Evolutionary conservation across 257 asterid genomes (phyloP).

Genomic region (Nicotiana undulata): DNA sequence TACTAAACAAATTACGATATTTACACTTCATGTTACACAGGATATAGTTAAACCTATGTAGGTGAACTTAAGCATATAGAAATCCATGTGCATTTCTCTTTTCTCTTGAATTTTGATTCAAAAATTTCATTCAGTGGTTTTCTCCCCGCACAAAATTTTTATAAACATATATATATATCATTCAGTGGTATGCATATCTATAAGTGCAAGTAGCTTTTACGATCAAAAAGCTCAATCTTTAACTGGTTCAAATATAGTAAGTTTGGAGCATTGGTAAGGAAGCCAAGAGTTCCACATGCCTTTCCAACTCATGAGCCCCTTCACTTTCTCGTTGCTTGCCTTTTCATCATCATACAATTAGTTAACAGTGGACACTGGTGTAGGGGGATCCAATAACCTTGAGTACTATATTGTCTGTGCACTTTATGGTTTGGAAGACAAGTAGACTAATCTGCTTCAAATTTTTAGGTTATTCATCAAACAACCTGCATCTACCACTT

Average conservation of each 20-base stretch:
- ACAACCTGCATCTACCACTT: slow-evolving; percentile 54
- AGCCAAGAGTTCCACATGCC: not conserved
- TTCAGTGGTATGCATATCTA: not conserved
- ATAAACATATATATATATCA: too few species aligned
- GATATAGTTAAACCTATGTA: not conserved
- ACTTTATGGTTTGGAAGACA: not conserved
- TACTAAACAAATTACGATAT: not conserved
- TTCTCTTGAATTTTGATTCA: not conserved
- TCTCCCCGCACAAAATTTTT: too few species aligned
- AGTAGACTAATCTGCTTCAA: slow-evolving; percentile 12
- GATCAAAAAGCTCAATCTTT: not conserved
- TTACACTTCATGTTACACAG: not conserved
- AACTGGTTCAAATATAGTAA: not conserved
- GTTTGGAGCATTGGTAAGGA: not conserved
- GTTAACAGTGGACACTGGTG: not conserved
- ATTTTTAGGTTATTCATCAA: slow-evolving; percentile 69
- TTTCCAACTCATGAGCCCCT: not conserved
- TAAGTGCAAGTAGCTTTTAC: not conserved
- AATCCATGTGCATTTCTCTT: not conserved
- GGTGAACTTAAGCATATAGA: not conserved
- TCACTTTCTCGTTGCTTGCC: not conserved
- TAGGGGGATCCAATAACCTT: not conserved
- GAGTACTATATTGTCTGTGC: not conserved
- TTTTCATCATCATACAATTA: not conserved
- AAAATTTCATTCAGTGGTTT: too few species aligned